Conservation (phyloP, 139 green algal species). For the Volvox africanus region DNA sequence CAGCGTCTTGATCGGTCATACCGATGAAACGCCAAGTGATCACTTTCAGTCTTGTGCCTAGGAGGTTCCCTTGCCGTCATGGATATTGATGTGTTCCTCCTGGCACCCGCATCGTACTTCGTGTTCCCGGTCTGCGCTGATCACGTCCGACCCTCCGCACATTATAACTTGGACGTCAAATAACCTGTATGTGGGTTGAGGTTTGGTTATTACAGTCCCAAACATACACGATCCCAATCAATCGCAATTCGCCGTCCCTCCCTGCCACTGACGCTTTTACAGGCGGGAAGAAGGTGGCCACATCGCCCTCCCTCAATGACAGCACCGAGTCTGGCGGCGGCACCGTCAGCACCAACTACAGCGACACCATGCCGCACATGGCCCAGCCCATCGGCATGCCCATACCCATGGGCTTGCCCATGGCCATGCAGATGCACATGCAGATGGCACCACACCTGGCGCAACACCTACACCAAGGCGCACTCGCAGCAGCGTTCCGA, state of each 20-base stretch:
- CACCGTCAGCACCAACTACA: conserved; percentile 20
- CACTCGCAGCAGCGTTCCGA: neutral
- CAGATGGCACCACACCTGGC: neutral
- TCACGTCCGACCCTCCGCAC: no score
- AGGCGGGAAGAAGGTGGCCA: conserved; percentile 13
- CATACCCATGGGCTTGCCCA: neutral
- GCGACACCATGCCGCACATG: neutral
- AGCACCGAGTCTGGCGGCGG: conserved; percentile 15
- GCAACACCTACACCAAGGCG: neutral
- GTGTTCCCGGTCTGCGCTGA: no score
- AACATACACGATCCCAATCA: no score
- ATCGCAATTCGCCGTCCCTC: no score
- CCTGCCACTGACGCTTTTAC: neutral
- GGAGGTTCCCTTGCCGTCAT: no score
- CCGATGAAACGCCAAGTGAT: no score
- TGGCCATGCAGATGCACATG: neutral
- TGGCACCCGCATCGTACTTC: no score
- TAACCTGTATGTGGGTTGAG: neutral
- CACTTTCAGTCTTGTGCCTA: no score
- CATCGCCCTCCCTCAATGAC: neutral
- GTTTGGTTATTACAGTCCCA: neutral
- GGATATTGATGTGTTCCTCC: no score
- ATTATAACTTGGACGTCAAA: no score
- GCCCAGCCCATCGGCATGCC: neutral
- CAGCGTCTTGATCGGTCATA: no score